These are phyloP conservation scores for Monotropa hypopitys DNA, from an alignment of 179 eudicot species.

Conservation along the genomic window DNA sequence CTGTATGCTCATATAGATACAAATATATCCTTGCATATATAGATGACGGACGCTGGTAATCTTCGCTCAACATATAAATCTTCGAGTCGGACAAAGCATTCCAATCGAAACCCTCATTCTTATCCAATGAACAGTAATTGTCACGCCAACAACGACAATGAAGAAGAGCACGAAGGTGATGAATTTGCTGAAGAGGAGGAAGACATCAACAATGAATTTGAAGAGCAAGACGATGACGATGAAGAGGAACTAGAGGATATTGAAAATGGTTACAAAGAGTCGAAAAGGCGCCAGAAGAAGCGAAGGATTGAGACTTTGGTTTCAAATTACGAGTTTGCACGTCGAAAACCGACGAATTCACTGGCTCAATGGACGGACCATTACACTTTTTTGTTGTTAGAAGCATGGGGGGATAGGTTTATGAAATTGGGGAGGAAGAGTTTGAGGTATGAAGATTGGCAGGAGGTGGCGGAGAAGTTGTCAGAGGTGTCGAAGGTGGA, in stretches of 20 bases:
- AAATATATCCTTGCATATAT: slow-evolving; percentile 2
- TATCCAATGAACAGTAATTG: slow-evolving; percentile 18
- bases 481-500: slow-evolving; percentile 37
- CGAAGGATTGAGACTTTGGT: slow-evolving; percentile 39
- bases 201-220: slow-evolving; percentile 15
- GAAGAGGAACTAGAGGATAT: slow-evolving; percentile 12
- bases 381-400: slow-evolving; percentile 39
- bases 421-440: slow-evolving; percentile 57
- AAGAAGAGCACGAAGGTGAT: slow-evolving; percentile 18
- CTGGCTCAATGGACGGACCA: slow-evolving; percentile 51
- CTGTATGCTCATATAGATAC: not conserved
- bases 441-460: slow-evolving; percentile 65
- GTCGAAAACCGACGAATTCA: slow-evolving; percentile 15
- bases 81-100: slow-evolving; percentile 13
- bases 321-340: slow-evolving; percentile 34
- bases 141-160: slow-evolving; percentile 18
- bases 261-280: slow-evolving; percentile 19
- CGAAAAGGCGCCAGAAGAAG: slow-evolving; percentile 36
- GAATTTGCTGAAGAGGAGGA: slow-evolving; percentile 32
- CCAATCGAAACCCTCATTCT: slow-evolving; percentile 16
- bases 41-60: slow-evolving; percentile 21
- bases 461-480: slow-evolving; percentile 58
- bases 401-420: slow-evolving; percentile 72
- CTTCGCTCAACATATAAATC: slow-evolving; percentile 8
- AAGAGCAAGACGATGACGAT: slow-evolving; percentile 14